A percentile compares a stretch with the other conserved stretches of the same genome.
Evolutionary conservation across 352 stramenopile genomes (phyloP).

Genomic region (Globisporangium uncinulatum): DNA sequence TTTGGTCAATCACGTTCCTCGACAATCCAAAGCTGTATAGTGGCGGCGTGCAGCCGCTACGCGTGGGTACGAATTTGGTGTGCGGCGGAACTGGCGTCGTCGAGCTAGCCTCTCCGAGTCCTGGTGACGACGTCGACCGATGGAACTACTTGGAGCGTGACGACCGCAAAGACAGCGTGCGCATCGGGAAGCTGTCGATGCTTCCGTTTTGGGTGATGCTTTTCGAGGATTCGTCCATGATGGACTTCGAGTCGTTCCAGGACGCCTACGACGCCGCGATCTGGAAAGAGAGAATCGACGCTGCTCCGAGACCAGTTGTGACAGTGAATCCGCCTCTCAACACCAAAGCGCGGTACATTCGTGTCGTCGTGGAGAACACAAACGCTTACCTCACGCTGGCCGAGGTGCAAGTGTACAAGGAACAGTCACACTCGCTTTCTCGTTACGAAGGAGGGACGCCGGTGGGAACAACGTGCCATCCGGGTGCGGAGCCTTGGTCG

Average conservation of each 20-base stretch:
- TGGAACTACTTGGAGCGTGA: slow-evolving; percentile 29
- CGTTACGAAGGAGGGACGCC: slow-evolving; percentile 52
- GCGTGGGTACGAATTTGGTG: slow-evolving; percentile 29
- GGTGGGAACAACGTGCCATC: slow-evolving; percentile 38
- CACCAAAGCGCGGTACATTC: slow-evolving; percentile 52
- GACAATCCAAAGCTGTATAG: slow-evolving; percentile 20
- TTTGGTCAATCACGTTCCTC: slow-evolving; percentile 70
- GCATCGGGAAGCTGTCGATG: slow-evolving; percentile 33
- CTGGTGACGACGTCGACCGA: slow-evolving; percentile 37
- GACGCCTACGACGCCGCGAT: slow-evolving; percentile 40
- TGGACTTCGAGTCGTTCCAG: slow-evolving; percentile 56
- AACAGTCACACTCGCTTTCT: slow-evolving; percentile 48
- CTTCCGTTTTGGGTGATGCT: slow-evolving; percentile 80
- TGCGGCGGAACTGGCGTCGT: slow-evolving; percentile 28
- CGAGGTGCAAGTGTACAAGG: slow-evolving; percentile 69
- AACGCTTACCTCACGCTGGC: slow-evolving; percentile 48
- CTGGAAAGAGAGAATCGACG: slow-evolving; percentile 39
- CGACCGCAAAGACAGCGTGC: slow-evolving; percentile 12
- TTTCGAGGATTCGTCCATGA: slow-evolving; percentile 46
- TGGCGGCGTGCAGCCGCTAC: slow-evolving; percentile 12
- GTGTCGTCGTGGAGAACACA: slow-evolving; percentile 41
- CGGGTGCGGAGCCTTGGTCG: slow-evolving; percentile 43
- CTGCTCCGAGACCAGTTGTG: slow-evolving; percentile 18
- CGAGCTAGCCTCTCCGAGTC: slow-evolving; percentile 19
- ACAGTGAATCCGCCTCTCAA: slow-evolving; percentile 38